Percentiles rank a stretch among this genome's conserved stretches.
Evolutionary conservation across 2,329 filamentous ascomycete species (phyloP).

Genomic region (Didymella segeticola): DNA sequence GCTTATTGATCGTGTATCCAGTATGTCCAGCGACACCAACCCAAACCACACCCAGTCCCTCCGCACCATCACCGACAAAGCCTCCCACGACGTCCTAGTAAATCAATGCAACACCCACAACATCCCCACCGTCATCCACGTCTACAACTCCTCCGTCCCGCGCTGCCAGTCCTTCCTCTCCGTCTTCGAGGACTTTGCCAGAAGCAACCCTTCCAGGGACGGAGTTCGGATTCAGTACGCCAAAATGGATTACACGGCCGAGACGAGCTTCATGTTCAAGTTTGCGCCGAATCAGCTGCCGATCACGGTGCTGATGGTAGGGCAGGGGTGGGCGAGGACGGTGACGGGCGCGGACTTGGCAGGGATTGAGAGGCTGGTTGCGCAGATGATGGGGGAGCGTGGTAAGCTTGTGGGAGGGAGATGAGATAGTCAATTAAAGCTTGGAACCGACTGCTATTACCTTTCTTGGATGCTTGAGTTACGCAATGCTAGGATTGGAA

Average conservation of each 20-base stretch:
- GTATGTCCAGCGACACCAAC: neutral
- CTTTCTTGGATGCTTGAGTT: no score
- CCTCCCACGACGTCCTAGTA: neutral
- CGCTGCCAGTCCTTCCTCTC: neutral
- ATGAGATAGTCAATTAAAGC: neutral
- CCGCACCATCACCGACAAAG: neutral
- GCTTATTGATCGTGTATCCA: neutral
- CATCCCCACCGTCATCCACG: neutral
- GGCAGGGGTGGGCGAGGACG: neutral
- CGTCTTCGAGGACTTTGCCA: neutral
- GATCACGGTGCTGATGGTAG: slow-evolving; percentile 1
- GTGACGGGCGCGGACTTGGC: neutral
- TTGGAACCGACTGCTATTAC: neutral
- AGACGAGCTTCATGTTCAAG: slow-evolving; percentile 3
- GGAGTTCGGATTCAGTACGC: neutral
- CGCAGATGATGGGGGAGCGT: neutral
- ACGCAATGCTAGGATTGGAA: no score
- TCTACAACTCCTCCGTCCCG: neutral
- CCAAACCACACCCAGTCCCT: neutral
- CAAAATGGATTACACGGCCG: slow-evolving; percentile 1
- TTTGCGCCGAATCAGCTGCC: slow-evolving; percentile 1
- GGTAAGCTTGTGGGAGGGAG: no score
- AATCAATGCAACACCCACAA: neutral
- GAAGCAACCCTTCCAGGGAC: neutral
- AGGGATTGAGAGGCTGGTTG: neutral